phyloP scores from a whole-genome alignment of 768 basidiomycete genomes.

The Trametes elegans region DNA sequence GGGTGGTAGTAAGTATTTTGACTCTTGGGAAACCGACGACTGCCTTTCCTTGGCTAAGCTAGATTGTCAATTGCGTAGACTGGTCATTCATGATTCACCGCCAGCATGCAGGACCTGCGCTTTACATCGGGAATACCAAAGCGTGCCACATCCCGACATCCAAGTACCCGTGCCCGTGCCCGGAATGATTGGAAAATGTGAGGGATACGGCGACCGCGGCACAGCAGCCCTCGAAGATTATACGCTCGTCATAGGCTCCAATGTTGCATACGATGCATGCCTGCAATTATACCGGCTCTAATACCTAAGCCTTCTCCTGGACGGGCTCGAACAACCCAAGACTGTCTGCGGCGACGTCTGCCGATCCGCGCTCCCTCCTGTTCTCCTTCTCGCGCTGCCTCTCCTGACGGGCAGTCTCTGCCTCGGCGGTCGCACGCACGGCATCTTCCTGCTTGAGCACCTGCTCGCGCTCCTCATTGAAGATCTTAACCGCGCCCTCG shows the following conservation, averaged over 20 bases:
- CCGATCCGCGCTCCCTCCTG: conserved; percentile 10
- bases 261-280: not conserved
- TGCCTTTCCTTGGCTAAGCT: too few relatives aligned
- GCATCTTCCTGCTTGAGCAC: conserved; percentile 12
- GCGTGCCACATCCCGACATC: too few relatives aligned
- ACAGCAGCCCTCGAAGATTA: not conserved
- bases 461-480: conserved; percentile 21
- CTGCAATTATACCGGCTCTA: conserved; percentile 8
- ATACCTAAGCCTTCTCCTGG: not conserved
- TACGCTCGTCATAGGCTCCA: not conserved
- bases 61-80: too few relatives aligned
- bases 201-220: too few relatives aligned
- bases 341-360: conserved; percentile 19
- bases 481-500: conserved; percentile 52
- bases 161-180: too few relatives aligned
- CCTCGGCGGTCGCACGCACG: conserved; percentile 12
- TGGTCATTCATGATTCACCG: too few relatives aligned
- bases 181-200: not conserved
- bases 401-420: conserved; percentile 8
- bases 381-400: conserved; percentile 14
- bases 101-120: too few relatives aligned
- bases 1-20: too few relatives aligned
- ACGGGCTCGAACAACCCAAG: conserved; percentile 25
- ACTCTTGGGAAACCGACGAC: not conserved
- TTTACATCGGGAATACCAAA: too few relatives aligned